Base-by-base conservation (phyloP, 179 eudicot species). In the Beta macrorhiza region DNA sequence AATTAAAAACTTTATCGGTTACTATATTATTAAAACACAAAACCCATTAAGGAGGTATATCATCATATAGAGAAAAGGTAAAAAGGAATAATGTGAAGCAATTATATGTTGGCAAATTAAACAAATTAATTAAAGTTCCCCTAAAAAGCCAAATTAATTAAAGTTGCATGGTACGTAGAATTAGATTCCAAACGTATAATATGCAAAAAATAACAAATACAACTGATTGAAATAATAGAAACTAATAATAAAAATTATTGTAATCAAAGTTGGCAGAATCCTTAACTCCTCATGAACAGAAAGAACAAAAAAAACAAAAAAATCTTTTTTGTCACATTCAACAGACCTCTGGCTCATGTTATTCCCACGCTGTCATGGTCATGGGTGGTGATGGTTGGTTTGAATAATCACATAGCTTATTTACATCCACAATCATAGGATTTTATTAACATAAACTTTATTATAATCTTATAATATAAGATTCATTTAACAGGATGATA, bases 291-390 rank as follows among this genome's bases (percentile, higher is more conserved):
- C 51, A 42, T 9, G 42, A 72, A 19, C 57, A 72, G 17, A 72
- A 17, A 7, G 13, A 72, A 52, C 55, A 9, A 59, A 44, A 52
- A 59, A 72, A 70, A 56, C n/a, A n/a, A 70, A 12, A 70, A 72
- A 20, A 51, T 20, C 59, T 45, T 77, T 17, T 8, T 78, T 68
- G 52, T 32, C 81, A n/a, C 64, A 79, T 69, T 19, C 72, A n/a
- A 55, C 20, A n/a, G 63, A 79, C 58, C 64, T 55, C 45, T 47
- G 45, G 77, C 17, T 71, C 76, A 17, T 74, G 85, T 67, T 79
- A 49, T 69, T 67, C 78, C 71, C 51, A 55, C 55, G 75, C 78
- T 84, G 81, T 56, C 86, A 62, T 53, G 45, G 81, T 56, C 86
- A 62, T 53, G 45, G 79, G 67, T 32, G 58, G 70, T 58, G 45